Percentiles rank a stretch among this genome's conserved stretches.
phyloP scores from a whole-genome alignment of 73 alveolate species.

The Paramecium sonneborni region DNA sequence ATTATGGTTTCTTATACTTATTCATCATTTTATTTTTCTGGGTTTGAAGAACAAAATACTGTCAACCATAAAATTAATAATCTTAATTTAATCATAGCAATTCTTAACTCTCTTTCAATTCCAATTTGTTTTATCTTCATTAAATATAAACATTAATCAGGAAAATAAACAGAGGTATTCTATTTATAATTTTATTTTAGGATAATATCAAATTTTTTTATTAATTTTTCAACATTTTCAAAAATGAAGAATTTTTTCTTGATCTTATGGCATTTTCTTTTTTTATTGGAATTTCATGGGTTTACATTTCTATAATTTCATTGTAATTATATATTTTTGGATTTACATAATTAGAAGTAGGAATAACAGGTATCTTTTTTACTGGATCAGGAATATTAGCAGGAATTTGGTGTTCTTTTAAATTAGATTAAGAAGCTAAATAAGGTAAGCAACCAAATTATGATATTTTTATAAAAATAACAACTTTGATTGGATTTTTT shows the following conservation, averaged over 20 bases:
- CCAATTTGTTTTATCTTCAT: background rate
- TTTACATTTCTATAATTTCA: background rate
- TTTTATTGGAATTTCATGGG: background rate
- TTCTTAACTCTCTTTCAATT: background rate
- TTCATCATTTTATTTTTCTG: background rate
- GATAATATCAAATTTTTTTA: background rate
- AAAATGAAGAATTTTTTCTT: background rate
- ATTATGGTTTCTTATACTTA: background rate
- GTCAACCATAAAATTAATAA: background rate
- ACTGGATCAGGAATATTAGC: background rate
- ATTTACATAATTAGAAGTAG: background rate
- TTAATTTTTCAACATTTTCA: background rate
- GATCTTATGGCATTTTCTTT: background rate
- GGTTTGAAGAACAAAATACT: background rate
- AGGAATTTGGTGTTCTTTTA: background rate
- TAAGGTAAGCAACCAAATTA: background rate
- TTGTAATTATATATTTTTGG: background rate
- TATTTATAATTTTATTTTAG: background rate
- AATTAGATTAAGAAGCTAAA: background rate
- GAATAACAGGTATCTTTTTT: background rate
- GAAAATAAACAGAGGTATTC: background rate
- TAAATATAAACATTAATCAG: background rate
- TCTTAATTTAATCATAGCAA: background rate
- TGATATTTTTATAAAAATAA: background rate
- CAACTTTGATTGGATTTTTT: background rate